Conservation (phyloP, 2,329 filamentous ascomycete genomes). For the Epichloe scottii region DNA sequence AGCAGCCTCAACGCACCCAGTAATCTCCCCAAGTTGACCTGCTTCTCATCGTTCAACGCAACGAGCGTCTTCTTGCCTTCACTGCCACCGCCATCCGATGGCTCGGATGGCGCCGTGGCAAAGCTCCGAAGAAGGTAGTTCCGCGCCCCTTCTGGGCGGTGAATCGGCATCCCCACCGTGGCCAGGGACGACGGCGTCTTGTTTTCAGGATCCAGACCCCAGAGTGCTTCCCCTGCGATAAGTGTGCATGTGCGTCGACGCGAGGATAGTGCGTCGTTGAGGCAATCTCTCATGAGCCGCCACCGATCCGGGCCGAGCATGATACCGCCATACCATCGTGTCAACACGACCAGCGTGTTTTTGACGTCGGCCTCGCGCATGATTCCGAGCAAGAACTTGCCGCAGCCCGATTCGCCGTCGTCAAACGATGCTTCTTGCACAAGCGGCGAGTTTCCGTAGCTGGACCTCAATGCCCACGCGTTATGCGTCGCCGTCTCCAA, state of each 20-base stretch:
- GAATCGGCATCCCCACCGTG: conserved; percentile 51
- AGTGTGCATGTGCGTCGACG: conserved; percentile 26
- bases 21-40: conserved; percentile 55
- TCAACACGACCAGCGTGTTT: conserved; percentile 45
- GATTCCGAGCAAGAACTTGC: conserved; percentile 41
- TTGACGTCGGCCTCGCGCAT: conserved; percentile 38
- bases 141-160: conserved; percentile 57
- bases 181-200: conserved; percentile 27
- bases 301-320: conserved; percentile 50
- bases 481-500: conserved; percentile 47
- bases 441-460: conserved; percentile 24
- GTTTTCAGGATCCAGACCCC: conserved; percentile 46
- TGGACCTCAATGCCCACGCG: conserved; percentile 34
- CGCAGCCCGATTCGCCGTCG: conserved; percentile 49
- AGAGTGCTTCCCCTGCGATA: conserved; percentile 39
- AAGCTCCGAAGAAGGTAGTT: conserved; percentile 49
- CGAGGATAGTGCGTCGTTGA: conserved; percentile 40
- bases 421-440: conserved; percentile 42
- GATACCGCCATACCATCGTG: conserved; percentile 49
- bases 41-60: conserved; percentile 45
- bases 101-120: conserved; percentile 26
- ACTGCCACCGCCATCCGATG: conserved; percentile 13
- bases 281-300: conserved; percentile 47
- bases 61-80: conserved; percentile 37
- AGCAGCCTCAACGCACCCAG: conserved; percentile 60